Base-by-base conservation (phyloP, 2,329 filamentous ascomycete genomes). In the Hyphodiscus sp. region DNA sequence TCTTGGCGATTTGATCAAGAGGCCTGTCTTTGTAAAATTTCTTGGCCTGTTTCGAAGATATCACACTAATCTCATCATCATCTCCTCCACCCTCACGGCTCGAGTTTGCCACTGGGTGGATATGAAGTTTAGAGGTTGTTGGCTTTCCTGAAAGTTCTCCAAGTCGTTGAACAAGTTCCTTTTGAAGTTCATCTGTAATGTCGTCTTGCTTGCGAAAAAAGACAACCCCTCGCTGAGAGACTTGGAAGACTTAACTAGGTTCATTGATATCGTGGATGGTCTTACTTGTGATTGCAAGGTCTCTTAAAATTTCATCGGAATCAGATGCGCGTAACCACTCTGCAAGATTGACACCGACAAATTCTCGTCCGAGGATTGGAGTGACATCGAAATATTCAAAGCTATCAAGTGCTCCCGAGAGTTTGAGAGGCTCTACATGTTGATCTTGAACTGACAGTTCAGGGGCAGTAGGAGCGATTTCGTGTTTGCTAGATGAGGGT, bases 161-260 rank as follows among this genome's bases (percentile, higher is more conserved):
- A 26, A 26, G 3, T 26, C 3, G 8, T 4, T 26, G 4, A 26
- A 26, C 8, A 26, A 26, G 23, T 26, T 26, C 23, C 8, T 26
- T 26, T 8, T 26, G 23, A 3, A 76, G 72, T 9, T 67, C 47
- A 70, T 70, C 1, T 68, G 75, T 48, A 65, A 57, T 71, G n/a
- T 77, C 67, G 60, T 76, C 72, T 55, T 78, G 76, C 50, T 70
- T 67, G 15, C 73, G 70, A 56, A 77, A 76, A 59, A 77, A 76
- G 13, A 89, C 86, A 2, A 91, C 60, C 33, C 62, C 62, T 30
- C 62, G 58, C 70, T 89, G 78, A 15, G 87, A 83, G 15, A 90
- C 85, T 62, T n/a, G n/a, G n/a, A n/a, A n/a, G n/a, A n/a, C 85
- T 47, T 15, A n/a, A n/a, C 26, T 43, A 3, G 2, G 20, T 9